A percentile compares a stretch with the other conserved stretches of the same genome.
Evolutionary conservation across 2,329 filamentous ascomycete species (phyloP).

Genomic region (Fusarium dlaminii): DNA sequence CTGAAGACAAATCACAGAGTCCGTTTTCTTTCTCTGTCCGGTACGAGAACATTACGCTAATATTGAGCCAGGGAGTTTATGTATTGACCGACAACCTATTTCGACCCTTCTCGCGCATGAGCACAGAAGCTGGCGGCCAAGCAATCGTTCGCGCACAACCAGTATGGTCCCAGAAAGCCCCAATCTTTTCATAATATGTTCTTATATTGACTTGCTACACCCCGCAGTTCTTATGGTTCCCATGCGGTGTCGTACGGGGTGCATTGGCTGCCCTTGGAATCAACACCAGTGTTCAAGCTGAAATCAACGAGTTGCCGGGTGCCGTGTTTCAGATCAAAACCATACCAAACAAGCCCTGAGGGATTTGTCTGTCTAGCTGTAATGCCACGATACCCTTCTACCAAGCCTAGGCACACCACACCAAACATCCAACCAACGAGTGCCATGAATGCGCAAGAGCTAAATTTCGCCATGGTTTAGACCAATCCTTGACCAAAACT

Average conservation of each 20-base stretch:
- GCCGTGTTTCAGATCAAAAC: conserved; percentile 98
- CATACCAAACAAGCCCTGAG: conserved; percentile 65
- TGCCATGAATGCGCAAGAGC: conserved; percentile 30
- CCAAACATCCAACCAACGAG: conserved; percentile 23
- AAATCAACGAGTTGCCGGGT: conserved; percentile 84
- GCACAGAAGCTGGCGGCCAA: conserved; percentile 78
- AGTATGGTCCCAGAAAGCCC: conserved; percentile 61
- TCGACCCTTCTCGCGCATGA: conserved; percentile 89
- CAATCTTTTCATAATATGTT: neutral
- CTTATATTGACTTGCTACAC: conserved; percentile 5
- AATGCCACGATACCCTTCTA: conserved; percentile 40
- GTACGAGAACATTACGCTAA: conserved; percentile 1
- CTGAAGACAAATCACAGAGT: conserved; percentile 97
- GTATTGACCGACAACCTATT: conserved; percentile 95
- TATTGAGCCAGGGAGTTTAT: conserved; percentile 77
- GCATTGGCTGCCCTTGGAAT: conserved; percentile 94
- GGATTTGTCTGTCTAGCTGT: conserved; percentile 24
- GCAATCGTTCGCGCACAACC: conserved; percentile 80
- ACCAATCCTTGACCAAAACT: conserved; percentile 34
- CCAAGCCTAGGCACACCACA: conserved; percentile 25
- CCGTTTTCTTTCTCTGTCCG: conserved; percentile 38
- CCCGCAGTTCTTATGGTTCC: conserved; percentile 88
- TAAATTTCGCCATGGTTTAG: conserved; percentile 28
- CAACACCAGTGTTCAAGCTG: conserved; percentile 88
- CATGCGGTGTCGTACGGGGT: conserved; percentile 90